These are phyloP conservation scores for Cardiospermum halicacabum DNA, from an alignment of 345 rosid genomes.

Conservation along the genomic window DNA sequence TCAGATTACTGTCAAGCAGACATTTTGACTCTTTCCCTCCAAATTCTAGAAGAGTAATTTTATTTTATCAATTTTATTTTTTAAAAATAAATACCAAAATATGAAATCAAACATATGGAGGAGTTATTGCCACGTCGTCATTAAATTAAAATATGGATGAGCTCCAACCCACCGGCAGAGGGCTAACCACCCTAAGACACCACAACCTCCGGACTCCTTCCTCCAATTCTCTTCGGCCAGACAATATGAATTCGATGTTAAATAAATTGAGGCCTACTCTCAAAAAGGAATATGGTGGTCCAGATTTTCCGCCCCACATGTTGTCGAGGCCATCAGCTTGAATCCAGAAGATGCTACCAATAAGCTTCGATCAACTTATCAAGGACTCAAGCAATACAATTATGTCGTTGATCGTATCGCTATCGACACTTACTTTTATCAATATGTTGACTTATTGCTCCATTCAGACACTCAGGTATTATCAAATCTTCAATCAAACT, in stretches of 20 bases:
- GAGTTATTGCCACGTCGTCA: no score
- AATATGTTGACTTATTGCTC: constrained; percentile 71
- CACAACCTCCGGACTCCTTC: no score
- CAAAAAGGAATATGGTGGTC: constrained; percentile 69
- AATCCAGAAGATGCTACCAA: constrained; percentile 59
- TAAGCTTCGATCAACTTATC: constrained; percentile 59
- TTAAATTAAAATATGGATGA: no score
- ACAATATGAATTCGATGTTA: constrained; percentile 40
- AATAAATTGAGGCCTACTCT: constrained; percentile 58
- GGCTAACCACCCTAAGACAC: no score
- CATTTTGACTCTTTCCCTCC: no score
- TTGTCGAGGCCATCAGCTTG: constrained; percentile 49
- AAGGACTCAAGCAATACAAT: constrained; percentile 45
- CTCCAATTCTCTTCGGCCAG: constrained; percentile 60
- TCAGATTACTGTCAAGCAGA: no score
- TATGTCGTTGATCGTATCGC: constrained; percentile 56
- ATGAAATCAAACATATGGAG: no score
- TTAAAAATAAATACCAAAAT: no score
- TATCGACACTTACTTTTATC: constrained; percentile 67
- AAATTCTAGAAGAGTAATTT: no score
- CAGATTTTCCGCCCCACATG: constrained; percentile 81
- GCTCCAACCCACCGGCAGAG: no score
- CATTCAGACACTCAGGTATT: constrained; percentile 58
- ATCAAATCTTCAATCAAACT: not conserved
- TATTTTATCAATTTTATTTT: no score